Percentiles rank a stretch among this genome's conserved stretches.
These are phyloP conservation scores for Triticum urartu DNA, from an alignment of 176 grass and related monocot genomes.

Conservation along the genomic window DNA sequence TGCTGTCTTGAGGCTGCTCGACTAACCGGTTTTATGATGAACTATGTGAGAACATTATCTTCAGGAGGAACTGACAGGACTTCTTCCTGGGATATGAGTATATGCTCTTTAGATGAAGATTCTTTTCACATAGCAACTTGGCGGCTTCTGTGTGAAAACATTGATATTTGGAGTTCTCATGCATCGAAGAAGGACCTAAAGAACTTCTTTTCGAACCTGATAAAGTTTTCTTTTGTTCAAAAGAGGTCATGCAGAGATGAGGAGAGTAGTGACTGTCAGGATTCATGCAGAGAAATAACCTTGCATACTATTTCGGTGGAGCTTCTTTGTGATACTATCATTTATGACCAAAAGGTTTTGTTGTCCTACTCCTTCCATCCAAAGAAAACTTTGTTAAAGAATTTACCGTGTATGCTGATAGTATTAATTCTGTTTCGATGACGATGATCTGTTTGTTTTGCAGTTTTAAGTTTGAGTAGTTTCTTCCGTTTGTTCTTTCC, in stretches of 20 bases:
- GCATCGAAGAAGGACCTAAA: slow-evolving; percentile 73
- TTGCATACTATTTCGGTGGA: slow-evolving; percentile 62
- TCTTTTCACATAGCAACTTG: slow-evolving; percentile 73
- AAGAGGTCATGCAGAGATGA: slow-evolving; percentile 20
- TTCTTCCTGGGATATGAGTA: slow-evolving; percentile 53
- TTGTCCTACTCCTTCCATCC: slow-evolving; percentile 1
- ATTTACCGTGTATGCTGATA: not conserved
- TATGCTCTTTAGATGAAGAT: slow-evolving; percentile 64
- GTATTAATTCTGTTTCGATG: not conserved
- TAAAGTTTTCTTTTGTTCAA: slow-evolving; percentile 53
- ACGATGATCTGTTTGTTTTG: slow-evolving; percentile 4
- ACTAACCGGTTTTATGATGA: slow-evolving; percentile 69
- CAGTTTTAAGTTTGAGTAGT: not conserved
- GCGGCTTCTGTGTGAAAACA: slow-evolving; percentile 73
- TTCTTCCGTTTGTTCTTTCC: slow-evolving; percentile 5
- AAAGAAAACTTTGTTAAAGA: not conserved
- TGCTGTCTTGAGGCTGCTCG: slow-evolving; percentile 47
- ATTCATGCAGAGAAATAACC: slow-evolving; percentile 41
- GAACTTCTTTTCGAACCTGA: slow-evolving; percentile 69
- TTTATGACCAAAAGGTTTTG: slow-evolving; percentile 86
- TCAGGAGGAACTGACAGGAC: slow-evolving; percentile 39
- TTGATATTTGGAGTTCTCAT: slow-evolving; percentile 85
- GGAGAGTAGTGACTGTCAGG: slow-evolving; percentile 23
- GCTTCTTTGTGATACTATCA: slow-evolving; percentile 67
- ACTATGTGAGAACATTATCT: slow-evolving; percentile 44